Conservation (phyloP, 1,139 yeast genomes). For the Sugiyamaella paludigena region DNA sequence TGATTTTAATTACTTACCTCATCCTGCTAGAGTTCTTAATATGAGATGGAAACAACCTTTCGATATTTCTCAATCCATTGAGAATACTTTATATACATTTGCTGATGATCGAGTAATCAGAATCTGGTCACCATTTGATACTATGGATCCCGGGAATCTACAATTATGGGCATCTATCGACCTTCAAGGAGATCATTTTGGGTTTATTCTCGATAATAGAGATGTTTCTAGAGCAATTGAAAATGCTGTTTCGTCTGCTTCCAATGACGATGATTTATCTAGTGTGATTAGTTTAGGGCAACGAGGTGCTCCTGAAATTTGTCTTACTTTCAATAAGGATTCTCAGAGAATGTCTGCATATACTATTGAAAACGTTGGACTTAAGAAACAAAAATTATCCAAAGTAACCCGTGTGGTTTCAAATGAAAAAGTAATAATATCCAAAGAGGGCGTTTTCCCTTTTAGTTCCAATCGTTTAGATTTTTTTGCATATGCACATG, state of each 20-base stretch:
- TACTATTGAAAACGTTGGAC: conserved; percentile 52
- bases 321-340: conserved; percentile 47
- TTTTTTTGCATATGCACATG: conserved; percentile 16
- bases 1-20: conserved; percentile 67
- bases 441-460: conserved; percentile 17
- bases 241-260: conserved; percentile 28
- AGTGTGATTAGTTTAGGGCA: conserved; percentile 31
- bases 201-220: conserved; percentile 57
- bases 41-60: conserved; percentile 34
- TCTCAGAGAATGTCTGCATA: conserved; percentile 48
- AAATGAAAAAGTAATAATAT: conserved; percentile 6
- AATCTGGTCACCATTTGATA: conserved; percentile 71
- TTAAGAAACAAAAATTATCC: conserved; percentile 46
- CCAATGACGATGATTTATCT: conserved; percentile 23
- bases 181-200: conserved; percentile 37
- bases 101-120: conserved; percentile 56
- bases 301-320: conserved; percentile 47
- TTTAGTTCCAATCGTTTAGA: conserved; percentile 17
- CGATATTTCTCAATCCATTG: conserved; percentile 28
- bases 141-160: conserved; percentile 43
- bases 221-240: conserved; percentile 45
- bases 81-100: conserved; percentile 56
- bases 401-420: conserved; percentile 28
- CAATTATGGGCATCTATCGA: conserved; percentile 60
- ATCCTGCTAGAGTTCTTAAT: conserved; percentile 56